Base-by-base conservation (phyloP, 345 rosid species). In the Theobroma cacao region DNA sequence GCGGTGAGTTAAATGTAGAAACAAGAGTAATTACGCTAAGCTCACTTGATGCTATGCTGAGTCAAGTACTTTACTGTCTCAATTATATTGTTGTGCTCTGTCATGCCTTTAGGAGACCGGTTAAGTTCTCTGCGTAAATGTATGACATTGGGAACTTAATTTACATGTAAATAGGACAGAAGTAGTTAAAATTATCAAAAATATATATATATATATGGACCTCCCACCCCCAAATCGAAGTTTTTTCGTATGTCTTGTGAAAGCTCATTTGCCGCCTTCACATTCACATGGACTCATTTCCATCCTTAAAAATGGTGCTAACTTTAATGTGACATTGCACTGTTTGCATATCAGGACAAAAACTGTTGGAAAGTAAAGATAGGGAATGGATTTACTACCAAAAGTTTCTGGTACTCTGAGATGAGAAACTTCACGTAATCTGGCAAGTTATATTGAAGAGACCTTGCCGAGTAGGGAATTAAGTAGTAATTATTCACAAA, bases 401-500 rank as follows among this genome's bases (percentile, higher is more conserved):
- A 60, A 18, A 73, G 58, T 74, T 88, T 88, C 22, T 22, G 62
- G 80, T 80, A 90, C 74, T 88, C 90, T 0, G 80, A 80, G 41
- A 90, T 85, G 79, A 90, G 82, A 53, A 53, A 82, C 62, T 14
- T 60, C 72, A 87, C 88, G 68, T 83, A 64, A 41, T 82, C 81
- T 0, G 88, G 85, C 61, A 90, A 13, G 20, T 82, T 2, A 43
- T 15, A 88, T 70, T 88, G 89, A 38, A 75, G 85, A 40, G 91
- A 86, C 52, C 91, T 78, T 7, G 86, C 85, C 7, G 90, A 86
- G 71, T 7, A 38, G 4, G 89, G 91, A 28, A 82, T 72, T 78
- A 88, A 75, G 75, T 74, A 88, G 71, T 90, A 90, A 77, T 88
- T 90, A 66, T 90, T 88, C 11, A 90, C 91, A 77, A 90, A 90